Percentiles rank a stretch among this genome's conserved stretches.
phyloP scores from a whole-genome alignment of 768 basidiomycete genomes.

The Agaricus sinodeliciosus region DNA sequence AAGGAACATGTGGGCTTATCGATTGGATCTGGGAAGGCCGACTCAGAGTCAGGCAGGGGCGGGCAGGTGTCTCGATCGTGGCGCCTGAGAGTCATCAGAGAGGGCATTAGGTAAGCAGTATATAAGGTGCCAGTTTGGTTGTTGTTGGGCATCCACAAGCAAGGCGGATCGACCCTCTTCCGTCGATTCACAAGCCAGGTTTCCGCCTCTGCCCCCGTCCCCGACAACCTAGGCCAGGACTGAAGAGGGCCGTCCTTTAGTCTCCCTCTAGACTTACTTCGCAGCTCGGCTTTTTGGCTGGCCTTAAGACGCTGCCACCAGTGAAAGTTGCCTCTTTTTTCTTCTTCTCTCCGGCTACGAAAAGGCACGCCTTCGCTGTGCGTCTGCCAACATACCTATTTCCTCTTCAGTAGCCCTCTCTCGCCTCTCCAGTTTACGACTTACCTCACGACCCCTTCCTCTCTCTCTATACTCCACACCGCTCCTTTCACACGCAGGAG shows the following conservation, averaged over 20 bases:
- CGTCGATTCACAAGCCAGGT: slow-evolving; percentile 44
- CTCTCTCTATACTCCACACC: slow-evolving; percentile 25
- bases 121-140: slow-evolving; percentile 22
- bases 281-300: slow-evolving; percentile 25
- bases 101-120: slow-evolving; percentile 23
- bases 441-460: slow-evolving; percentile 56
- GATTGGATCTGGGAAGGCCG: slow-evolving; percentile 2
- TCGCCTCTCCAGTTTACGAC: slow-evolving; percentile 58
- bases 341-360: slow-evolving; percentile 24
- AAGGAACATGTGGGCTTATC: slow-evolving; percentile 4
- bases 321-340: slow-evolving; percentile 22
- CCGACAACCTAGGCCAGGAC: slow-evolving; percentile 35
- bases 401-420: slow-evolving; percentile 19
- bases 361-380: slow-evolving; percentile 95
- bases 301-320: slow-evolving; percentile 11
- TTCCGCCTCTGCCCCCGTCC: slow-evolving; percentile 23
- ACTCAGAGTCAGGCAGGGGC: background rate
- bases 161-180: slow-evolving; percentile 46
- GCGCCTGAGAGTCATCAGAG: slow-evolving; percentile 9
- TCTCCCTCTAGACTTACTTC: slow-evolving; percentile 16
- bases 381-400: slow-evolving; percentile 57
- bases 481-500: slow-evolving; percentile 31
- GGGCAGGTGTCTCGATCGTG: slow-evolving; percentile 6
- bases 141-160: slow-evolving; percentile 25
- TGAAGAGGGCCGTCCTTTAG: slow-evolving; percentile 34